Percentiles rank a stretch among this genome's conserved stretches.
These are phyloP conservation scores for Sarcocystis neurona DNA, from an alignment of 169 alveolate genomes.

Conservation along the genomic window DNA sequence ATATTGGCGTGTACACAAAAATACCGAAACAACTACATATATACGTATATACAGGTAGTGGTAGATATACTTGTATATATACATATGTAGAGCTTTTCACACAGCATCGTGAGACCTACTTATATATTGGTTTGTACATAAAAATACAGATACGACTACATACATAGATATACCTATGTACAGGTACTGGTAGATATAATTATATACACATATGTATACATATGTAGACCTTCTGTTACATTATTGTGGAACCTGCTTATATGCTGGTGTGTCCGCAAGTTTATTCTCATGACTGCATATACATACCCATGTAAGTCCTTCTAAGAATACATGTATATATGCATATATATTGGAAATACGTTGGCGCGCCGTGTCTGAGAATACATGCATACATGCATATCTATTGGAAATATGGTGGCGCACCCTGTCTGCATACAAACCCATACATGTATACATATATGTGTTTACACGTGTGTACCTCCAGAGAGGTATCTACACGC, in stretches of 20 bases:
- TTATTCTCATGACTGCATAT: not conserved
- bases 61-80: slow-evolving; percentile 1
- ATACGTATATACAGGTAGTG: not conserved
- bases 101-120: not conserved
- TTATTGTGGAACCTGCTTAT: not conserved
- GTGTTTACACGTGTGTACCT: too few relatives aligned
- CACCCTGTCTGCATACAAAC: too few relatives aligned
- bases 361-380: too few relatives aligned
- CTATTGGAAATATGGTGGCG: too few relatives aligned
- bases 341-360: too few relatives aligned
- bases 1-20: not conserved
- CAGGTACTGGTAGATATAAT: too few relatives aligned
- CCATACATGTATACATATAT: too few relatives aligned
- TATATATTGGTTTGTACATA: not conserved
- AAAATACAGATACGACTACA: not conserved
- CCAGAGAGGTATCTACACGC: too few relatives aligned
- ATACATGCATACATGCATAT: too few relatives aligned
- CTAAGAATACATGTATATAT: too few relatives aligned
- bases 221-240: not conserved
- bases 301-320: too few relatives aligned
- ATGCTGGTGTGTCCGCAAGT: not conserved
- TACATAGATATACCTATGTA: not conserved
- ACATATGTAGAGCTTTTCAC: not conserved
- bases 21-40: not conserved
- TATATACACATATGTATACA: not conserved